These are phyloP conservation scores for Rubia yunnanensis DNA, from an alignment of 257 asterid genomes.

Conservation along the genomic window DNA sequence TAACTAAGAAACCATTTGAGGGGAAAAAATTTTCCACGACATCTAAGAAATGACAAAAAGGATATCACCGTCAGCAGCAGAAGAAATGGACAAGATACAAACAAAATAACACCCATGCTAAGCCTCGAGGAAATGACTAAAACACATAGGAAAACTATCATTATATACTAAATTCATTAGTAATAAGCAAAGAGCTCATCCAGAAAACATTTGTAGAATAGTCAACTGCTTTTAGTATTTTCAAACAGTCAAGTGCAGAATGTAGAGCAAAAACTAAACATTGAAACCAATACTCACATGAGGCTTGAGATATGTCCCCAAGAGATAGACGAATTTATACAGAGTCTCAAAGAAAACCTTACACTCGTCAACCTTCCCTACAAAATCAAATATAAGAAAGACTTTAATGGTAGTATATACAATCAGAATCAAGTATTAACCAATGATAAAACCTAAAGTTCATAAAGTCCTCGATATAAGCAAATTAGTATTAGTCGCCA, in stretches of 20 bases:
- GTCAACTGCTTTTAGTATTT: background rate
- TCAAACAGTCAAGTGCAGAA: background rate
- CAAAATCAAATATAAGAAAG: constrained; percentile 19
- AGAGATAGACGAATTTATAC: constrained; percentile 79
- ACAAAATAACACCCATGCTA: background rate
- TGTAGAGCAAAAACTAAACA: background rate
- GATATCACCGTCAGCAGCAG: background rate
- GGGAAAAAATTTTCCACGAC: background rate
- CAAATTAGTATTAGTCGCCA: background rate
- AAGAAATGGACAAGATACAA: background rate
- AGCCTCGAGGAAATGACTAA: background rate
- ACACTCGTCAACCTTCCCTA: constrained; percentile 85
- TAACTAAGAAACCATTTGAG: background rate
- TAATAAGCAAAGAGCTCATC: background rate
- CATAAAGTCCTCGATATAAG: background rate
- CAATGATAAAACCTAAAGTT: constrained; percentile 9
- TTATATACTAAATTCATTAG: no score
- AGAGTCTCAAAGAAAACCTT: constrained; percentile 54
- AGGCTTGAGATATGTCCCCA: constrained; percentile 95
- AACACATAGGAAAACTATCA: background rate
- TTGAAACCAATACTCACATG: constrained; percentile 49
- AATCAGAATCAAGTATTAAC: background rate
- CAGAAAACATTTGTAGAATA: background rate
- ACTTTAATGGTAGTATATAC: constrained; percentile 5
- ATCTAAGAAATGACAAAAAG: background rate